Base-by-base conservation (phyloP, 768 basidiomycete genomes). In the Leccinum olivaceopallidum region DNA sequence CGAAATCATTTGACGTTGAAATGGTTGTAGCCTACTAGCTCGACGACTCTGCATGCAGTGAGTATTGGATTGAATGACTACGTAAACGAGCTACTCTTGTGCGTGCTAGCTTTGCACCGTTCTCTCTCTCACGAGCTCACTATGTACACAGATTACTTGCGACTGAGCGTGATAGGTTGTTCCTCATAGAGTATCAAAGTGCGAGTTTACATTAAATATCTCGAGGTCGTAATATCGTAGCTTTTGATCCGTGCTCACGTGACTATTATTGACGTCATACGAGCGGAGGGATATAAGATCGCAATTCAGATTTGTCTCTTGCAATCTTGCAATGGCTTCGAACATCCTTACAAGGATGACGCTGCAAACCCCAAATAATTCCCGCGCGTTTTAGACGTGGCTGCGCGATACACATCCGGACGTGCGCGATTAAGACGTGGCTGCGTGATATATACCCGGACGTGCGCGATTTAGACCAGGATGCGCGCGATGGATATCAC, bases 21-120 rank as follows among this genome's bases (percentile, higher is more conserved):
- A 95, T 96, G 85, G 88, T 98, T 36, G 86, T n/a, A n/a, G n/a
- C n/a, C n/a, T n/a, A n/a, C 89, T 1, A 87, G 84, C 63, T 94
- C 95, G 20, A 86, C 85, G 20, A 87, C n/a, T n/a, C n/a, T 98
- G 81, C 95, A 99, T 69, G 78, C 85, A 3, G 95, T 95, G 70
- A 92, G 91, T 13, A 88, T 95, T n/a, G 77, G 76, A 20, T 79
- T 97, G 14, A 79, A 89, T 61, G 95, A 98, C 66, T 94, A 98
- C 73, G 87, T 92, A 62, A 90, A 91, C 60, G 94, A 97, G 71
- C 78, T 99, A 60, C 80, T 98, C 68, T 75, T 76, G 95, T 97
- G 61, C 59, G 85, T 78, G 26, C 8, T 39, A 20, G 13, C 13
- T 18, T 20, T 34, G 24, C 32, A 18, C 14, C n/a, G 24, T 57